Percentiles rank a stretch among this genome's conserved stretches.
Conservation (phyloP, 352 stramenopile species). For the Globisporangium radiosum region DNA sequence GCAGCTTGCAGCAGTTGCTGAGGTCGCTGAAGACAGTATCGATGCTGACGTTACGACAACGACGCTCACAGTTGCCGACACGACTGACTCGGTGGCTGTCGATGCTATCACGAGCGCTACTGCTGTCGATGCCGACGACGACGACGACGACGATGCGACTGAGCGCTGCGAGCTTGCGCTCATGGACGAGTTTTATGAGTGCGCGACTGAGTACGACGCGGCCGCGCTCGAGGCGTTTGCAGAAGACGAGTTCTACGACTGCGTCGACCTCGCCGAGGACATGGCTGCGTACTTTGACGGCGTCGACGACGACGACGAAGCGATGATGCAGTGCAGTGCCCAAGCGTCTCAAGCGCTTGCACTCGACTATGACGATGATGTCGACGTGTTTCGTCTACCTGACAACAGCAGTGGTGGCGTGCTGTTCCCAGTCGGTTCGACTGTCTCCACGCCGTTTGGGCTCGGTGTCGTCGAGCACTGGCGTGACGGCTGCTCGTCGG, state of each 20-base stretch:
- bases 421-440: slow-evolving; percentile 51
- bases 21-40: not conserved
- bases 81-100: no score
- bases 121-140: not conserved
- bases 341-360: not conserved
- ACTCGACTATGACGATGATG: not conserved
- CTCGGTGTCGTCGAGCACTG: slow-evolving; percentile 50
- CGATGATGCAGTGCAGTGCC: not conserved
- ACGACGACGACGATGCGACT: not conserved
- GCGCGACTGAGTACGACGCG: slow-evolving; percentile 48
- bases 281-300: slow-evolving; percentile 25
- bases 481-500: slow-evolving; percentile 25
- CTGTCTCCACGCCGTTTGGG: slow-evolving; percentile 62
- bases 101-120: not conserved
- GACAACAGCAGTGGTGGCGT: not conserved
- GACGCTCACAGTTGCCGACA: not conserved
- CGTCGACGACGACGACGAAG: slow-evolving; percentile 14
- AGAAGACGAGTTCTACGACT: slow-evolving; percentile 85
- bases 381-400: not conserved
- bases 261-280: slow-evolving; percentile 55
- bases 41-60: not conserved
- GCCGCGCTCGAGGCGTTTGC: slow-evolving; percentile 51
- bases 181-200: slow-evolving; percentile 85
- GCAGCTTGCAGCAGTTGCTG: no score
- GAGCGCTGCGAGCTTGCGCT: slow-evolving; percentile 23